phyloP scores from a whole-genome alignment of 352 stramenopile species.

The Pythium rishiriense region DNA sequence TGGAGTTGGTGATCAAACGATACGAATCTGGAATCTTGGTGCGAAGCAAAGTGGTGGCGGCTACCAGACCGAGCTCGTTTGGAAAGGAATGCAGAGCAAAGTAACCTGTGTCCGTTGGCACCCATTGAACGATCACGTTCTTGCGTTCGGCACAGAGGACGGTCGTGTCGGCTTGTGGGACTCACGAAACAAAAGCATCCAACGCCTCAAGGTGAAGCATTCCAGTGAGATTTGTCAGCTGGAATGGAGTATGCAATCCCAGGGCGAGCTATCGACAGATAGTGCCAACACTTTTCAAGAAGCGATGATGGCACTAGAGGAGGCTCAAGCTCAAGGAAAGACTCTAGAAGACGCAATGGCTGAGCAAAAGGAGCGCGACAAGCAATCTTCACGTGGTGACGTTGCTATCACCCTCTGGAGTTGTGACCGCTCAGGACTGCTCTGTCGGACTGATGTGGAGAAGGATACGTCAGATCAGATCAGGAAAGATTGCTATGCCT shows the following conservation, averaged over 20 bases:
- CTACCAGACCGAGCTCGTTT: constrained; percentile 54
- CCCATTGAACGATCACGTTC: constrained; percentile 43
- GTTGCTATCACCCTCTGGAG: constrained; percentile 49
- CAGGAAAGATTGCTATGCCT: constrained; percentile 17
- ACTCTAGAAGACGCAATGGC: constrained; percentile 52
- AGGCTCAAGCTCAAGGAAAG: constrained; percentile 44
- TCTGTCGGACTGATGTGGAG: constrained; percentile 19
- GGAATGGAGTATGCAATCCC: constrained; percentile 35
- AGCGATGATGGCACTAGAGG: constrained; percentile 52
- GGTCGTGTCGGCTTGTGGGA: constrained; percentile 65
- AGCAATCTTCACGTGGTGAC: neutral
- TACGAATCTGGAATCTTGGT: constrained; percentile 60
- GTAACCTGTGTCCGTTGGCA: constrained; percentile 70
- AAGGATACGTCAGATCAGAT: constrained; percentile 4
- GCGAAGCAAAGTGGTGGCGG: constrained; percentile 7
- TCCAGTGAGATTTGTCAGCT: constrained; percentile 40
- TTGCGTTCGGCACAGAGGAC: constrained; percentile 78
- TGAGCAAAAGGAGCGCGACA: constrained; percentile 23
- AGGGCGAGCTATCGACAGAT: neutral
- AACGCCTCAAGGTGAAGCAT: constrained; percentile 50
- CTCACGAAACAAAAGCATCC: constrained; percentile 49
- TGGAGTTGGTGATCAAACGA: constrained; percentile 73
- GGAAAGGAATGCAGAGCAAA: constrained; percentile 81
- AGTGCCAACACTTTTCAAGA: constrained; percentile 13
- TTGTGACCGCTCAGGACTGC: constrained; percentile 27